phyloP scores from a whole-genome alignment of 2,329 filamentous ascomycete genomes.

The Phaeosphaeria sp. region DNA sequence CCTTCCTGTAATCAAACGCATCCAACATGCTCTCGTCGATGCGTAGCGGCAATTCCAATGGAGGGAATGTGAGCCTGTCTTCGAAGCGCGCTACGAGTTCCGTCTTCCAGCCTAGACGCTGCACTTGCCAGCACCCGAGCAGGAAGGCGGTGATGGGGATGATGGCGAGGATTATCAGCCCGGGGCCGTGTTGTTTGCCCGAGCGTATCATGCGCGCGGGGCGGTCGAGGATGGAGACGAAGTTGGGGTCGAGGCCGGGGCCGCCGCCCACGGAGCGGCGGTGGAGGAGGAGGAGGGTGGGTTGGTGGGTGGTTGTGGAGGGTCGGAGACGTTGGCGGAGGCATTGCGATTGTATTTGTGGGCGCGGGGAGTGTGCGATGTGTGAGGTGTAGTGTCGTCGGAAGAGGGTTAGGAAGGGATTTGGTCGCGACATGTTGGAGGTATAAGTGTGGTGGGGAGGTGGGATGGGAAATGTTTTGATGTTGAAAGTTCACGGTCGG shows the following conservation, averaged over 20 bases:
- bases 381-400: conserved; percentile 32
- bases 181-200: conserved; percentile 77
- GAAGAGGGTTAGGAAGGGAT: conserved; percentile 43
- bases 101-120: conserved; percentile 92
- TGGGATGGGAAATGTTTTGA: conserved; percentile 9
- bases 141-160: conserved; percentile 91
- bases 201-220: conserved; percentile 80
- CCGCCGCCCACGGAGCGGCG: conserved; percentile 31
- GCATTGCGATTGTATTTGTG: conserved; percentile 36
- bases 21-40: conserved; percentile 81
- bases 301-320: no score
- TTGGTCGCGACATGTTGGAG: conserved; percentile 41
- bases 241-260: conserved; percentile 74
- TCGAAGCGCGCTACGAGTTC: conserved; percentile 90
- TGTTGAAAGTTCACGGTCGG: conserved; percentile 20
- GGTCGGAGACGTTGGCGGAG: no score
- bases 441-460: conserved; percentile 9
- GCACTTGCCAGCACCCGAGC: conserved; percentile 94
- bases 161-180: conserved; percentile 80
- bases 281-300: conserved; percentile 16
- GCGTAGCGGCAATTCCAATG: conserved; percentile 82
- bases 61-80: conserved; percentile 85
- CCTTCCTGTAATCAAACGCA: conserved; percentile 91
- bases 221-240: conserved; percentile 85
- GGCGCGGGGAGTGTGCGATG: conserved; percentile 11